These are phyloP conservation scores for Penicillium riverlandense DNA, from an alignment of 495 filamentous ascomycete species.

Conservation along the genomic window DNA sequence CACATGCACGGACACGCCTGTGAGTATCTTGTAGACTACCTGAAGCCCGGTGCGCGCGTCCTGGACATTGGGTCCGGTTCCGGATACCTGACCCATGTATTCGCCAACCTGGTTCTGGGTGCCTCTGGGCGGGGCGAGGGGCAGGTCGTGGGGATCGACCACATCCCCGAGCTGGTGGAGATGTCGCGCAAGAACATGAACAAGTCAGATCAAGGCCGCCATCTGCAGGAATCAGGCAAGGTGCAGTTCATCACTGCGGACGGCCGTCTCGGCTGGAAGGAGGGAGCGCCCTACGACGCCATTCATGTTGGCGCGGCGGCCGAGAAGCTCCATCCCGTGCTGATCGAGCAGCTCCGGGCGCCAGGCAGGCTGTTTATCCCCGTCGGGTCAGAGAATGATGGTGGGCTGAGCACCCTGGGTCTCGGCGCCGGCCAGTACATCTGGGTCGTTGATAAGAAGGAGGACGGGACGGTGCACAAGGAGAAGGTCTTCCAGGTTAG, in stretches of 20 bases:
- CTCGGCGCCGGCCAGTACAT: conserved; percentile 59
- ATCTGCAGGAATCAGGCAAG: conserved; percentile 49
- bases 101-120: conserved; percentile 70
- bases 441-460: conserved; percentile 85
- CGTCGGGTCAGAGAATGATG: conserved; percentile 51
- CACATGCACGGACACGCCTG: conserved; percentile 91
- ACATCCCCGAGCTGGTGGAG: conserved; percentile 71
- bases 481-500: conserved; percentile 74
- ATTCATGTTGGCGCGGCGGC: conserved; percentile 96
- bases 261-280: conserved; percentile 68
- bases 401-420: conserved; percentile 12
- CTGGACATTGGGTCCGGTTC: conserved; percentile 88
- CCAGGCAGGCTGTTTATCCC: conserved; percentile 87
- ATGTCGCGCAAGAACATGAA: conserved; percentile 66
- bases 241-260: conserved; percentile 76
- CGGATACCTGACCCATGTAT: conserved; percentile 85
- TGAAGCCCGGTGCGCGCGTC: conserved; percentile 48
- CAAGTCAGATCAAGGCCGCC: conserved; percentile 60
- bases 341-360: conserved; percentile 71
- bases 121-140: conserved; percentile 31
- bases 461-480: conserved; percentile 64
- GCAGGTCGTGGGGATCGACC: conserved; percentile 76
- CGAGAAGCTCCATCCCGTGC: conserved; percentile 56
- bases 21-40: conserved; percentile 59
- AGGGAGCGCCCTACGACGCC: conserved; percentile 65